Base-by-base conservation (phyloP, 176 grass and related monocot species). In the Urochloa ruziziensis region DNA sequence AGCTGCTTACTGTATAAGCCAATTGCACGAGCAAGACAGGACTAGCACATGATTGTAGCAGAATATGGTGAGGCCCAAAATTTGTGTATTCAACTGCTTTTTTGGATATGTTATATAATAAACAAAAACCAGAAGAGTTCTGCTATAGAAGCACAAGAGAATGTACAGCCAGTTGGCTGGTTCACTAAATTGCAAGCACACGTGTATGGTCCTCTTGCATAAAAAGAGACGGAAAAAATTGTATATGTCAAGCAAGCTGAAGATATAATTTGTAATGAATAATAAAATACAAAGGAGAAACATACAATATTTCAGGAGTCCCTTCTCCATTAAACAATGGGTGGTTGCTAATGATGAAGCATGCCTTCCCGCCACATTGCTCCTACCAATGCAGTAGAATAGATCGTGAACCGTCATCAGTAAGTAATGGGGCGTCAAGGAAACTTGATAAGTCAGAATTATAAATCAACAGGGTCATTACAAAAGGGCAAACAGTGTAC, bases 341-440 rank as follows among this genome's bases (percentile, higher is more conserved):
- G 73, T 94, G 86, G 58, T 91, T 91, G 48, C 71, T 67, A 52
- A 94, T 89, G 62, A 86, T 18, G 47, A 94, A 94, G 67, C 92
- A 94, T 62, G 89, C 80, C 81, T 89, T 86, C 67, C 89, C 80
- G 2, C 89, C 86, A 82, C 92, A 94, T 48, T 73, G 72, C 52
- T 86, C 92, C 92, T 94, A 35, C 62, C 13, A 61, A 51, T 68
- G 14, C 25, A 75, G 21, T n/a, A 10, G 13, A 61, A 73, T 32
- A 57, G 23, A 65, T 32, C 37, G 47, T 88, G 60, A 84, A 37
- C 30, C 49, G 4, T 67, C 36, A 29, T 51, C 2, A 23, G 49
- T 17, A 30, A 28, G 30, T 30, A 74, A 18, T 14, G 57, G 27
- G 48, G 7, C 17, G 3, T 84, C 21, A 49, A 9, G 62, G 10